phyloP scores from a whole-genome alignment of 257 asterid genomes.

The Nicotiana otophora region DNA sequence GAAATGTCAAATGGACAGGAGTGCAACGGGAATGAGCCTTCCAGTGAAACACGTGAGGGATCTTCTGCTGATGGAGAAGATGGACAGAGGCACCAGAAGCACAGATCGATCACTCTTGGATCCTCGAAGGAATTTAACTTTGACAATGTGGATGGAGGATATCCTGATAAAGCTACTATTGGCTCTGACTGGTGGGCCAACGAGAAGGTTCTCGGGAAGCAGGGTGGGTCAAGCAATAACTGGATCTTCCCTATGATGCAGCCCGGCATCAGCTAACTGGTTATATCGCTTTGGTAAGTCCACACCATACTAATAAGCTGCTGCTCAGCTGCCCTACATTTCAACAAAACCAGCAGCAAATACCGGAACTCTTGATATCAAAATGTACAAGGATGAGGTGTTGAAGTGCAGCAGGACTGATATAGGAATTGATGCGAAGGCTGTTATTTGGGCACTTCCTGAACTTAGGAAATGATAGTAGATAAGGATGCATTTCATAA shows the following conservation, averaged over 20 bases:
- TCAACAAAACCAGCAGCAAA: constrained; percentile 9
- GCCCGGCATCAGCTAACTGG: constrained; percentile 34
- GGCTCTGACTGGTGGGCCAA: constrained; percentile 76
- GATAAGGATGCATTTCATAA: constrained; percentile 2
- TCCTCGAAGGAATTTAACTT: constrained; percentile 80
- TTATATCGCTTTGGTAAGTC: background rate
- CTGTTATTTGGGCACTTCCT: constrained; percentile 12
- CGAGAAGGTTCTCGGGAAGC: constrained; percentile 32
- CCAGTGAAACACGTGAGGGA: constrained; percentile 24
- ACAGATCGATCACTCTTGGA: constrained; percentile 65
- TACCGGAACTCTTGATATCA: background rate
- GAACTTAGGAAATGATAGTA: constrained; percentile 5
- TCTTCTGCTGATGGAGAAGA: constrained; percentile 30
- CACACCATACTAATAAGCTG: constrained; percentile 6
- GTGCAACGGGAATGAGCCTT: constrained; percentile 23
- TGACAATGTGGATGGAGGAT: constrained; percentile 50
- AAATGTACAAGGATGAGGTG: background rate
- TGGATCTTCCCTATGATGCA: constrained; percentile 48
- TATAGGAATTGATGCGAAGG: background rate
- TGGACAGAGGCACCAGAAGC: constrained; percentile 34
- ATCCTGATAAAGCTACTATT: constrained; percentile 32
- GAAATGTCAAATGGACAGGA: constrained; percentile 18
- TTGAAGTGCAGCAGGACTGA: constrained; percentile 17
- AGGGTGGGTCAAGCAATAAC: constrained; percentile 18
- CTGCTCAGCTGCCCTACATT: background rate